Evolutionary conservation across 2,329 filamentous ascomycete genomes (phyloP).

Genomic region (Exophiala mesophila): DNA sequence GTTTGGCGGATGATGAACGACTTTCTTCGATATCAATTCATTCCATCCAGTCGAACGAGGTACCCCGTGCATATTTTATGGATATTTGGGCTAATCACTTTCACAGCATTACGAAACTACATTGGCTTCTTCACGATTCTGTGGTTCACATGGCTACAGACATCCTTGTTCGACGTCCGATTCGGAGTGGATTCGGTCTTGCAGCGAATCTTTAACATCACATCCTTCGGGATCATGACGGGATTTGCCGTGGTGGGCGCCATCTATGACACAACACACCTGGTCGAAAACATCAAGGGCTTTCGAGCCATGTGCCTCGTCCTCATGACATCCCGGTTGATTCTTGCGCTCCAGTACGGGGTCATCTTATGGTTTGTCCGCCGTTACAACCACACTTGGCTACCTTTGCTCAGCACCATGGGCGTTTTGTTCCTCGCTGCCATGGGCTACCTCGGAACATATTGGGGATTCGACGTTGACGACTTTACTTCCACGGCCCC

Average conservation of each 20-base stretch:
- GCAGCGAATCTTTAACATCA: conserved; percentile 53
- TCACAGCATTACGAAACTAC: conserved; percentile 40
- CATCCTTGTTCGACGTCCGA: conserved; percentile 60
- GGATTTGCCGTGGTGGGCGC: conserved; percentile 59
- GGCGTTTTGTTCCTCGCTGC: conserved; percentile 7
- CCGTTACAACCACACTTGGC: conserved; percentile 10
- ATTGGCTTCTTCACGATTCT: conserved; percentile 54
- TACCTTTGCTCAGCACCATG: conserved; percentile 12
- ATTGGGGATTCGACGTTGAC: conserved; percentile 30
- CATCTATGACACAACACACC: conserved; percentile 39
- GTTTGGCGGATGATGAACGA: no score
- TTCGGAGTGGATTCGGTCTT: conserved; percentile 62
- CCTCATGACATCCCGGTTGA: conserved; percentile 50
- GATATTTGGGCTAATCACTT: neutral
- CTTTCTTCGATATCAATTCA: no score
- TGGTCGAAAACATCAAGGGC: conserved; percentile 38
- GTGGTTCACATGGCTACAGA: conserved; percentile 66
- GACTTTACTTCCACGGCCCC: conserved; percentile 8
- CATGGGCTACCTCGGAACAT: conserved; percentile 26
- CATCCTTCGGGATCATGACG: conserved; percentile 61
- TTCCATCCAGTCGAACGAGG: no score
- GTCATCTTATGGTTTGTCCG: conserved; percentile 26
- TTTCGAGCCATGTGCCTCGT: conserved; percentile 41
- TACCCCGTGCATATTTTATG: no score
- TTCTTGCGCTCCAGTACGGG: conserved; percentile 51